Evolutionary conservation across 495 filamentous ascomycete genomes (phyloP).

Genomic region (Monascus purpureus): DNA sequence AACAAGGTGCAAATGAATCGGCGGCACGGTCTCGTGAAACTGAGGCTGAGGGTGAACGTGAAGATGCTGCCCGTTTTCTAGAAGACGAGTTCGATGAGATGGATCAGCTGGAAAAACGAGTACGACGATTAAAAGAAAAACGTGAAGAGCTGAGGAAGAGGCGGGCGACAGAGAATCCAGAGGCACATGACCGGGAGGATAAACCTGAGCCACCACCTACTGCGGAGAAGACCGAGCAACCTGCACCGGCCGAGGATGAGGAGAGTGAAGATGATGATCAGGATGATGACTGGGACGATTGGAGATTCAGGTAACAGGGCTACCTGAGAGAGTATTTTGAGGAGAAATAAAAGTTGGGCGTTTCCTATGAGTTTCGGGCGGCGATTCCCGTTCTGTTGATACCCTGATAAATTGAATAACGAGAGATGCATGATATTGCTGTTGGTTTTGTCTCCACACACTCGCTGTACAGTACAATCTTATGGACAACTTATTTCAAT

Average conservation of each 20-base stretch:
- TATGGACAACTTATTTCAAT: no score
- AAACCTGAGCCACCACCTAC: conserved; percentile 1
- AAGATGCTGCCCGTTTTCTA: conserved; percentile 68
- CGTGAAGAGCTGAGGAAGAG: conserved; percentile 42
- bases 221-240: conserved; percentile 6
- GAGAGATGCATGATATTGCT: no score
- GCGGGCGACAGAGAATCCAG: conserved; percentile 24
- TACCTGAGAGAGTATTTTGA: conserved; percentile 1
- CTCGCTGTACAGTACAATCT: no score
- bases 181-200: conserved; percentile 9
- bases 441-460: no score
- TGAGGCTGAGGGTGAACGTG: conserved; percentile 65
- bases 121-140: conserved; percentile 60
- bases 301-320: conserved; percentile 43
- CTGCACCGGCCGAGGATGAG: conserved; percentile 22
- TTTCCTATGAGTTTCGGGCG: neutral
- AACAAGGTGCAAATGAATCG: conserved; percentile 41
- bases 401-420: neutral
- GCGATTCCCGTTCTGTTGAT: neutral
- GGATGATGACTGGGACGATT: conserved; percentile 54
- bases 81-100: conserved; percentile 91
- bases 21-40: conserved; percentile 33
- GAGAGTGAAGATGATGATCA: conserved; percentile 41
- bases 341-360: neutral
- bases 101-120: conserved; percentile 75